Evolutionary conservation across 495 filamentous ascomycete species (phyloP).

Genomic region (Terfezia boudieri): DNA sequence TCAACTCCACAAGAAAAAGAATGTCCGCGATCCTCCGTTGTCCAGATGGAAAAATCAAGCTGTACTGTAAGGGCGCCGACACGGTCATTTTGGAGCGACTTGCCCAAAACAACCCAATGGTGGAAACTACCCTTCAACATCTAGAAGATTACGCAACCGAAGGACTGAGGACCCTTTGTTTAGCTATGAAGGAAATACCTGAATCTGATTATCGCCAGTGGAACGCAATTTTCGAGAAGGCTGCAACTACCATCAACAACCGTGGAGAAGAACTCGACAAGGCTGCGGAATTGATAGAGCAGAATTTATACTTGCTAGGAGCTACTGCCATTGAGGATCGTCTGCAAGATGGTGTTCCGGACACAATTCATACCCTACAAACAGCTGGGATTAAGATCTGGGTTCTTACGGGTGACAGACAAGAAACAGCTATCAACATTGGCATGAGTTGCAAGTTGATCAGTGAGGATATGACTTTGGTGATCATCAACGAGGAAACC

Average conservation of each 20-base stretch:
- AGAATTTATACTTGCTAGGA: slow-evolving; percentile 71
- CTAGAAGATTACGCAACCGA: slow-evolving; percentile 96
- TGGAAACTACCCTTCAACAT: slow-evolving; percentile 73
- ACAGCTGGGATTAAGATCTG: slow-evolving; percentile 96
- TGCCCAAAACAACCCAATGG: slow-evolving; percentile 49
- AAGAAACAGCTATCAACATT: slow-evolving; percentile 99
- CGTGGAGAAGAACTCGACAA: slow-evolving; percentile 93
- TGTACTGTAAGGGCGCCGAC: slow-evolving; percentile 93
- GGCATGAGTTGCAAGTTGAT: slow-evolving; percentile 99
- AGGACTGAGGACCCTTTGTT: slow-evolving; percentile 80
- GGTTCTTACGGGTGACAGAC: slow-evolving; percentile 93
- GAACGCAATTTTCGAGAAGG: slow-evolving; percentile 69
- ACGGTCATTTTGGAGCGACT: slow-evolving; percentile 90
- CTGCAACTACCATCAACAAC: slow-evolving; percentile 73
- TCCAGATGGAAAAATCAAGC: slow-evolving; percentile 81
- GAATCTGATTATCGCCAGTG: slow-evolving; percentile 83
- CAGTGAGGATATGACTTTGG: slow-evolving; percentile 92
- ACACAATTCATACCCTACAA: slow-evolving; percentile 95
- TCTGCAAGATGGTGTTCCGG: slow-evolving; percentile 90
- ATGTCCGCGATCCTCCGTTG: slow-evolving; percentile 97
- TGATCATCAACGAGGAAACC: slow-evolving; percentile 85
- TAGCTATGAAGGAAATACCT: slow-evolving; percentile 83
- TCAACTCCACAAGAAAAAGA: slow-evolving; percentile 92
- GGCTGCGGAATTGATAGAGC: slow-evolving; percentile 86
- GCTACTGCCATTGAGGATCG: slow-evolving; percentile 96